These are phyloP conservation scores for Xylariaceae sp. DNA, from an alignment of 2,329 filamentous ascomycete genomes.

Conservation along the genomic window DNA sequence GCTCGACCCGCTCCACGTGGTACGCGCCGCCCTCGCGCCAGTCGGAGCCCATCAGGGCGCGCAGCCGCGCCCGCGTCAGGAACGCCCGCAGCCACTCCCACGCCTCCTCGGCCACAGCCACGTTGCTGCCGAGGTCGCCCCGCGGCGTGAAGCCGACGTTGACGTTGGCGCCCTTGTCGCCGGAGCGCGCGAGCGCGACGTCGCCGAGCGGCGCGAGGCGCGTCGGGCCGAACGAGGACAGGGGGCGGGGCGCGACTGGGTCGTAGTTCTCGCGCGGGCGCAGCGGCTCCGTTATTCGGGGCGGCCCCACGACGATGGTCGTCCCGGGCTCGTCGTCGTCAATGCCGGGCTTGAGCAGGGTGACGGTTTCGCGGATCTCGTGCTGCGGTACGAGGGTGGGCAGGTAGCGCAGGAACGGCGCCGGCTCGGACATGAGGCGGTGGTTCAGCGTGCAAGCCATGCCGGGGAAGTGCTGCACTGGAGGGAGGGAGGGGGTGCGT, in stretches of 20 bases:
- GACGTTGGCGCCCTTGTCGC: constrained; percentile 20
- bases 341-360: constrained; percentile 5
- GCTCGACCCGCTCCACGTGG: constrained; percentile 39
- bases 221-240: constrained; percentile 31
- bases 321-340: constrained; percentile 3
- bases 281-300: constrained; percentile 18
- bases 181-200: constrained; percentile 14
- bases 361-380: constrained; percentile 15
- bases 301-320: constrained; percentile 14
- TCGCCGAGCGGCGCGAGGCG: constrained; percentile 29
- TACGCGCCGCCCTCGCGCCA: constrained; percentile 32
- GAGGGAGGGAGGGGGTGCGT: neutral
- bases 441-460: constrained; percentile 35
- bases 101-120: too few species aligned
- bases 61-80: constrained; percentile 27
- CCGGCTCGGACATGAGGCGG: constrained; percentile 28
- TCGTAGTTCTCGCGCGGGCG: constrained; percentile 18
- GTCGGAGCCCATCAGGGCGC: constrained; percentile 33
- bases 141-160: constrained; percentile 30
- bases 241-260: constrained; percentile 5
- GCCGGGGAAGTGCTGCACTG: constrained; percentile 38
- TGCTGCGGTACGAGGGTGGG: constrained; percentile 25
- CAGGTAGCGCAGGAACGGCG: constrained; percentile 34
- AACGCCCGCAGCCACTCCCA: constrained; percentile 32
- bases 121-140: constrained; percentile 28